Evolutionary conservation across 176 grass and related monocot species (phyloP).

Genomic region (Tillandsia leiboldiana): DNA sequence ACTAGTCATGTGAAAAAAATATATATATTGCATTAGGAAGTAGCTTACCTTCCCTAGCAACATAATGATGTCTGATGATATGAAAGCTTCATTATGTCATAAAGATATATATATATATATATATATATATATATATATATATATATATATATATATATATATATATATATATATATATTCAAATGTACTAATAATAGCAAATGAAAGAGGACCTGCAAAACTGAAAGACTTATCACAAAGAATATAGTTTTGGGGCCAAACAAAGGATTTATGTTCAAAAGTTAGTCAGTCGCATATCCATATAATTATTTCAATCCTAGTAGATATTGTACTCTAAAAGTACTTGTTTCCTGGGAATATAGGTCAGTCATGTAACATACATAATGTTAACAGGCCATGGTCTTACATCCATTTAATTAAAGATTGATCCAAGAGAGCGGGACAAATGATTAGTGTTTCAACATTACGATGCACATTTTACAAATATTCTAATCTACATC

Average conservation of each 20-base stretch:
- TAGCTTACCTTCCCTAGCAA: neutral
- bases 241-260: neutral
- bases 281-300: too few relatives aligned
- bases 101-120: constrained; percentile 6
- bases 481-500: too few relatives aligned
- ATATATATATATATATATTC: constrained; percentile 10
- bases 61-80: constrained; percentile 12
- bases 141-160: constrained; percentile 5
- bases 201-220: constrained; percentile 27
- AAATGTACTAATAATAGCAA: constrained; percentile 16
- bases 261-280: too few relatives aligned
- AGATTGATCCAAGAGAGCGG: too few relatives aligned
- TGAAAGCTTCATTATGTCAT: constrained; percentile 27
- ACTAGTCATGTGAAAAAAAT: neutral
- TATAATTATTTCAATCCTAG: too few relatives aligned
- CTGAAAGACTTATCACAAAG: constrained; percentile 23
- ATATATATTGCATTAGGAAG: neutral
- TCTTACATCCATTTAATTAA: too few relatives aligned
- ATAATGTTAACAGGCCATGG: too few relatives aligned
- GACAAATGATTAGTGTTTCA: too few relatives aligned
- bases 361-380: too few relatives aligned
- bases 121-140: constrained; percentile 12
- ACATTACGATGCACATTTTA: too few relatives aligned
- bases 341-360: too few relatives aligned
- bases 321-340: too few relatives aligned